Conservation (phyloP, 2,329 filamentous ascomycete genomes). For the Arachnomyces sp. region DNA sequence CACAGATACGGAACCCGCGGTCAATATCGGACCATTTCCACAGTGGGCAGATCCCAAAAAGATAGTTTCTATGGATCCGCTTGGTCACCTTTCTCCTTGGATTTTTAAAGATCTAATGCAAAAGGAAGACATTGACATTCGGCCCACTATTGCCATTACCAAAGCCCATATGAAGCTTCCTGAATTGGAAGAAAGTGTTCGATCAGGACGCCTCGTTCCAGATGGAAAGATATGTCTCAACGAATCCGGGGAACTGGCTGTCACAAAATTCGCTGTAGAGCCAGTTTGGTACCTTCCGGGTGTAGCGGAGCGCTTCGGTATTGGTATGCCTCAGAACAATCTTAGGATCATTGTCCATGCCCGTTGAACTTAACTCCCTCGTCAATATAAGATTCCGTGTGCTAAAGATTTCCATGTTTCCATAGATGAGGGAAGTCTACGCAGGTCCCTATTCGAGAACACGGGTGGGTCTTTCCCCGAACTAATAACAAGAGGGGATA, state of each 20-base stretch:
- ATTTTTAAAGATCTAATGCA: slow-evolving; percentile 72
- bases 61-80: slow-evolving; percentile 96
- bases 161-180: slow-evolving; percentile 95
- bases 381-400: neutral
- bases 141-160: slow-evolving; percentile 86
- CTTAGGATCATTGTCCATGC: too few species aligned
- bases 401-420: too few species aligned
- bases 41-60: slow-evolving; percentile 87
- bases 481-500: slow-evolving; percentile 86
- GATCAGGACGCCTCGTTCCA: slow-evolving; percentile 62
- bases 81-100: slow-evolving; percentile 79
- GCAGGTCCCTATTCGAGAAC: slow-evolving; percentile 85
- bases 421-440: slow-evolving; percentile 73
- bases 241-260: slow-evolving; percentile 73
- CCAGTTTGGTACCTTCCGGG: slow-evolving; percentile 84
- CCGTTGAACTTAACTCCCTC: too few species aligned
- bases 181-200: slow-evolving; percentile 84
- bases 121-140: slow-evolving; percentile 70
- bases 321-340: slow-evolving; percentile 46
- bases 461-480: slow-evolving; percentile 95
- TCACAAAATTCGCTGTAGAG: slow-evolving; percentile 95
- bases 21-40: slow-evolving; percentile 76
- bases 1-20: slow-evolving; percentile 87
- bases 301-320: slow-evolving; percentile 87
- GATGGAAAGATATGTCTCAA: slow-evolving; percentile 92